These are phyloP conservation scores for Pseudocercospora fijiensis DNA, from an alignment of 2,329 filamentous ascomycete genomes.

Conservation along the genomic window DNA sequence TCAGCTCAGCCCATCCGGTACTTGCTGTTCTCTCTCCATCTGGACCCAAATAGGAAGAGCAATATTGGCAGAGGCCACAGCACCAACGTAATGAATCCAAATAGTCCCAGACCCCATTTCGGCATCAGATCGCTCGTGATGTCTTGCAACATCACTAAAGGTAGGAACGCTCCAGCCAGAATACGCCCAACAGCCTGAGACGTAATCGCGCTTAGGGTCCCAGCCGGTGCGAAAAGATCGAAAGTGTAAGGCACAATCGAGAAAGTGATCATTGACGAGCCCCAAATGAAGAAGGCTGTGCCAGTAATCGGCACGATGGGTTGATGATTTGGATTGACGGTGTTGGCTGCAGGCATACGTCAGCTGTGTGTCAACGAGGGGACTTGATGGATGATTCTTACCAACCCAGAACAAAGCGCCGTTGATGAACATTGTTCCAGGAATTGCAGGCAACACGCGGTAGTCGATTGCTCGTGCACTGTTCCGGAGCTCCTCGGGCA, in stretches of 20 bases:
- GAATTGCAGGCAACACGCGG: conserved; percentile 39
- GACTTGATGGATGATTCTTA: not conserved
- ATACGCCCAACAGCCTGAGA: conserved; percentile 36
- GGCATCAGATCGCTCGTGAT: conserved; percentile 30
- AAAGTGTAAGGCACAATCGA: conserved; percentile 41
- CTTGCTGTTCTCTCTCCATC: conserved; percentile 16
- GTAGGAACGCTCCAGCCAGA: conserved; percentile 35
- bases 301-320: conserved; percentile 37
- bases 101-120: conserved; percentile 33
- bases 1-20: conserved; percentile 8
- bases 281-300: conserved; percentile 39
- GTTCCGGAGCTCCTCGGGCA: not conserved
- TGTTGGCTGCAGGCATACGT: conserved; percentile 22
- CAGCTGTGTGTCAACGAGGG: not conserved
- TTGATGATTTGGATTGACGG: conserved; percentile 33
- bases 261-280: conserved; percentile 36
- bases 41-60: conserved; percentile 17
- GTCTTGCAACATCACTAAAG: conserved; percentile 37
- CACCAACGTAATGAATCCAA: conserved; percentile 33
- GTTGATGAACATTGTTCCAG: conserved; percentile 36
- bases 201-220: conserved; percentile 40
- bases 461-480: conserved; percentile 31
- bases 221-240: conserved; percentile 40
- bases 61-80: conserved; percentile 20
- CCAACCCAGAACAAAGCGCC: conserved; percentile 41